These are phyloP conservation scores for Pestalotiopsis sp. DNA, from an alignment of 2,329 filamentous ascomycete species.

Conservation along the genomic window DNA sequence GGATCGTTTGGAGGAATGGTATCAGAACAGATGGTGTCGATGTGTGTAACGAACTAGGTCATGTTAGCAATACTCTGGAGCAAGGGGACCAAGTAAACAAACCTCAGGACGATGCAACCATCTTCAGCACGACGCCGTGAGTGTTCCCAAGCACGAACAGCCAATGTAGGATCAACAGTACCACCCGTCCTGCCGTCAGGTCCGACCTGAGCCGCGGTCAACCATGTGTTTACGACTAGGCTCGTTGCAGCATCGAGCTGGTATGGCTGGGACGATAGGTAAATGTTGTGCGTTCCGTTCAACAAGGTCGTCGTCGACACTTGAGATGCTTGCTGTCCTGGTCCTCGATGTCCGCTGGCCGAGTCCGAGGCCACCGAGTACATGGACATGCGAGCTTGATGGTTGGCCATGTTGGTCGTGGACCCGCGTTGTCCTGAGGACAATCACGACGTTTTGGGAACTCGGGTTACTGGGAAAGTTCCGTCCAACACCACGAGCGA, in stretches of 20 bases:
- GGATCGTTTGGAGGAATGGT: constrained; percentile 79
- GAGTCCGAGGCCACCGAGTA: constrained; percentile 68
- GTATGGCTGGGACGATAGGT: constrained; percentile 80
- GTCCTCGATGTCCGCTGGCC: constrained; percentile 54
- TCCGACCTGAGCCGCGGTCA: constrained; percentile 73
- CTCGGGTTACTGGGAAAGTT: too few species aligned
- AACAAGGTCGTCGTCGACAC: constrained; percentile 91
- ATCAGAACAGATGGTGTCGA: constrained; percentile 82
- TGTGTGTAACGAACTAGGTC: constrained; percentile 75
- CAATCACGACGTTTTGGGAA: constrained; percentile 34
- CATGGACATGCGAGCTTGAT: constrained; percentile 60
- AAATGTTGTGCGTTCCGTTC: constrained; percentile 88
- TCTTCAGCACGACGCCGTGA: constrained; percentile 92
- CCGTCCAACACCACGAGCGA: neutral
- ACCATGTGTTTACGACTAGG: constrained; percentile 93
- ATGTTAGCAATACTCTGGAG: constrained; percentile 15
- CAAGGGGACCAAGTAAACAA: constrained; percentile 34
- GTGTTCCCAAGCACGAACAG: constrained; percentile 90
- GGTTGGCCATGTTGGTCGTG: constrained; percentile 53
- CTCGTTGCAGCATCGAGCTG: constrained; percentile 86
- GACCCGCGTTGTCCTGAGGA: constrained; percentile 39
- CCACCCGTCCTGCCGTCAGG: constrained; percentile 70
- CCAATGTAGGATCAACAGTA: constrained; percentile 77
- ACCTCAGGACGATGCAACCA: constrained; percentile 89
- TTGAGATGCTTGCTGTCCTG: constrained; percentile 70